Percentiles rank a stretch among this genome's conserved stretches.
phyloP scores from a whole-genome alignment of 2,329 filamentous ascomycete genomes.

The Lachnellula suecica region DNA sequence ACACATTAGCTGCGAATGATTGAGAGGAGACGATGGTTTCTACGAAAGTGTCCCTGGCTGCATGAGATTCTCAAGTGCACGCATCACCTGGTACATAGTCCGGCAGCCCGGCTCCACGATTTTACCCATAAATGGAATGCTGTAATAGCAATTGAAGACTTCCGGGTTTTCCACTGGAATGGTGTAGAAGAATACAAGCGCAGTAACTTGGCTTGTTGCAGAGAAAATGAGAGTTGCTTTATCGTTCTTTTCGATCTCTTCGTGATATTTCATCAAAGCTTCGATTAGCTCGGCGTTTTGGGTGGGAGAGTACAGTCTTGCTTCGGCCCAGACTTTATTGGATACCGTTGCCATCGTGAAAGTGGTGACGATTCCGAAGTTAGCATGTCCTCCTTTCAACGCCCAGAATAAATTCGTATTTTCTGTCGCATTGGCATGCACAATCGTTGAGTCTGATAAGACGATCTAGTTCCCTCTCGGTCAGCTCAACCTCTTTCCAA shows the following conservation, averaged over 20 bases:
- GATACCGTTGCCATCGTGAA: neutral
- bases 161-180: neutral
- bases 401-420: slow-evolving; percentile 11
- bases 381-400: slow-evolving; percentile 11
- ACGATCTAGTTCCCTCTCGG: neutral
- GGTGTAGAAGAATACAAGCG: slow-evolving; percentile 25
- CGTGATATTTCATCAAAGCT: neutral
- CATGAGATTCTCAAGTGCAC: neutral
- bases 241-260: neutral
- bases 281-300: neutral
- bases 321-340: neutral
- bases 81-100: neutral
- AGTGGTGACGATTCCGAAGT: slow-evolving; percentile 12
- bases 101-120: neutral
- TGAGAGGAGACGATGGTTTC: no score
- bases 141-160: neutral
- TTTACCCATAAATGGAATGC: neutral
- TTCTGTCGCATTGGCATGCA: slow-evolving; percentile 7
- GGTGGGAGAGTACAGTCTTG: neutral
- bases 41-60: neutral
- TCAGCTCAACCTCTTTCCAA: neutral
- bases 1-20: no score
- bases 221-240: neutral
- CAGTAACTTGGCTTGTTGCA: slow-evolving; percentile 14
- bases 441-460: slow-evolving; percentile 4